phyloP scores from a whole-genome alignment of 352 stramenopile genomes.

The Phytophthora sojae region DNA sequence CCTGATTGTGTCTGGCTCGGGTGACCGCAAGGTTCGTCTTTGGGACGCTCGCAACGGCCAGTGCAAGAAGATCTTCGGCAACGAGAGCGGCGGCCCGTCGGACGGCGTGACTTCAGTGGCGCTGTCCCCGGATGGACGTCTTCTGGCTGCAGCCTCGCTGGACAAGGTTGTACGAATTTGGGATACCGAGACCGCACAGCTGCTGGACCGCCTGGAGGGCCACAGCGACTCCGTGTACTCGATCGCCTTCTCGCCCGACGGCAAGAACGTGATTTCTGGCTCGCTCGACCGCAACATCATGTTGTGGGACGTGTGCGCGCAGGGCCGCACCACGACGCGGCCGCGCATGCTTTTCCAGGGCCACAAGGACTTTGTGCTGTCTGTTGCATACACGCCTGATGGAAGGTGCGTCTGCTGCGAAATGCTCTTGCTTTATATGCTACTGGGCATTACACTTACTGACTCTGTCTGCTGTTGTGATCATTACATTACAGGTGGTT shows the following conservation, averaged over 20 bases:
- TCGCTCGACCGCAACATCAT: constrained; percentile 89
- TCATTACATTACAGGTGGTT: constrained; percentile 50
- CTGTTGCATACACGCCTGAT: constrained; percentile 87
- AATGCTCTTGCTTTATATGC: neutral
- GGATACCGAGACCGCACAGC: constrained; percentile 83
- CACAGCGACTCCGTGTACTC: constrained; percentile 91
- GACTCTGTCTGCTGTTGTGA: constrained; percentile 12
- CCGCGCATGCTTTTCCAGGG: constrained; percentile 90
- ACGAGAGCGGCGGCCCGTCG: constrained; percentile 77
- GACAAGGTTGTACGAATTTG: constrained; percentile 90
- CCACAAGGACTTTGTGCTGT: constrained; percentile 90
- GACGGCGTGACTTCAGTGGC: constrained; percentile 87
- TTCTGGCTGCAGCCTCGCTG: constrained; percentile 80
- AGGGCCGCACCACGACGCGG: constrained; percentile 80
- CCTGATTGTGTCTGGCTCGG: constrained; percentile 87
- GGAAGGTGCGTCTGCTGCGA: constrained; percentile 61
- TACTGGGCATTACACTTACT: constrained; percentile 11
- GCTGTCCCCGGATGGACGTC: constrained; percentile 76
- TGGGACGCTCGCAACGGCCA: constrained; percentile 85
- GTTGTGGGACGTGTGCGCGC: constrained; percentile 85
- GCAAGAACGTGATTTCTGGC: constrained; percentile 89
- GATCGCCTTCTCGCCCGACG: constrained; percentile 87
- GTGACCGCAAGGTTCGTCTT: constrained; percentile 83
- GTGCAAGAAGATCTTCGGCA: constrained; percentile 89
- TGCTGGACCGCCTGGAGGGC: constrained; percentile 83